Evolutionary conservation across 768 basidiomycete genomes (phyloP).

Genomic region (Pisolithus sp.): DNA sequence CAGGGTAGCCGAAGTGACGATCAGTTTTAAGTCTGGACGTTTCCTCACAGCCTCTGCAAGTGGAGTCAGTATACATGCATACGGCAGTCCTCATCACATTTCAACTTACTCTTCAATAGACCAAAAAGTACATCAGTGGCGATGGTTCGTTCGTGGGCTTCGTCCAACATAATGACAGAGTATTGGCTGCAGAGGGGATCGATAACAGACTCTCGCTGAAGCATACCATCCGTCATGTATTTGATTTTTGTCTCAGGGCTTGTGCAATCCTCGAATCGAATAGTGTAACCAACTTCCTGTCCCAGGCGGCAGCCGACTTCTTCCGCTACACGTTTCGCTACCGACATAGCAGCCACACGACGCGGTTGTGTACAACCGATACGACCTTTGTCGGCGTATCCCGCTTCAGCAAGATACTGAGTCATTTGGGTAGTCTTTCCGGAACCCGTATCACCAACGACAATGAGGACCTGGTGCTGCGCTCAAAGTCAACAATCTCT

Average conservation of each 20-base stretch:
- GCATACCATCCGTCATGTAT: slow-evolving; percentile 99
- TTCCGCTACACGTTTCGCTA: slow-evolving; percentile 96
- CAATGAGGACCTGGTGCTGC: slow-evolving; percentile 86
- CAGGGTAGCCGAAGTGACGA: slow-evolving; percentile 97
- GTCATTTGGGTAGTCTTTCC: slow-evolving; percentile 99
- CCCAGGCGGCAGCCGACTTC: slow-evolving; percentile 97
- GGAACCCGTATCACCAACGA: slow-evolving; percentile 97
- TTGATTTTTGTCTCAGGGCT: slow-evolving; percentile 98
- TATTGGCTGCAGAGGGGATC: slow-evolving; percentile 92
- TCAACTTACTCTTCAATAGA: slow-evolving; percentile 58
- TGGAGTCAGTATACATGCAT: slow-evolving; percentile 10
- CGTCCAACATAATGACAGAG: slow-evolving; percentile 96
- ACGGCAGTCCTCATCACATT: neutral
- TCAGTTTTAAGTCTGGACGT: slow-evolving; percentile 92
- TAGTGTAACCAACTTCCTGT: slow-evolving; percentile 96
- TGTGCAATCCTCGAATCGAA: slow-evolving; percentile 99
- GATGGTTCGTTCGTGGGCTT: slow-evolving; percentile 97
- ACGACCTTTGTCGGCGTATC: slow-evolving; percentile 82
- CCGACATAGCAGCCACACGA: slow-evolving; percentile 99
- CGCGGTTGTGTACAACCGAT: slow-evolving; percentile 98
- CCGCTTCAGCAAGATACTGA: slow-evolving; percentile 93
- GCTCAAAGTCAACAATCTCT: slow-evolving; percentile 12
- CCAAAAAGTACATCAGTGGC: slow-evolving; percentile 98
- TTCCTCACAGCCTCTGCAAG: slow-evolving; percentile 85
- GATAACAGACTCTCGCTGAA: slow-evolving; percentile 93